Base-by-base conservation (phyloP, 805 yeast genomes). In the Candida saitoana region DNA sequence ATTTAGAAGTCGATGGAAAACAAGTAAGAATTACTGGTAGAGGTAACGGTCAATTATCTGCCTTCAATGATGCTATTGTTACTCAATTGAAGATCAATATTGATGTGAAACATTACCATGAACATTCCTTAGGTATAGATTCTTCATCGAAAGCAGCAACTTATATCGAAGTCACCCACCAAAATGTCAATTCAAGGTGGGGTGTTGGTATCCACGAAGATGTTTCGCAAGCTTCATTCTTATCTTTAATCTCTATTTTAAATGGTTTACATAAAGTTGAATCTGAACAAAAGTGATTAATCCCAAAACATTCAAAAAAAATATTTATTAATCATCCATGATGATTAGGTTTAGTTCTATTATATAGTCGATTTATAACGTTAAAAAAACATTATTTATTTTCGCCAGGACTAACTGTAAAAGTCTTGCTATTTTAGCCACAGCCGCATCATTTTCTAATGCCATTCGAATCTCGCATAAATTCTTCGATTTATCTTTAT, bases 191-290 rank as follows among this genome's bases (percentile, higher is more conserved):
- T 55, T 67, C 55, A 38, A 55, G 42, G 54, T 90, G 96, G 96
- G 97, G 97, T 66, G 90, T 90, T 45, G 97, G 96, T 57, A 80
- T 88, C 47, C 83, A 87, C 59, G 91, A 82, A 64, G 96, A 90
- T 65, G 93, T 87, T 41, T 83, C 95, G 18, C 84, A 82, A 56
- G 93, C 96, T 37, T 82, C 95, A 4, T 77, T 87, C 54, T 74
- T 76, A 52, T 78, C 91, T 12, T 72, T 84, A 47, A 57, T 82
- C 34, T 79, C 90, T 15, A 73, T 84, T 43, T 69, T 84, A 39
- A 85, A 85, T 55, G 65, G 67, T 38, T 60, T 76, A 45, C 50
- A 11, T 22, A 22, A 22, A 22, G 11, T 22, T 11, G 11, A 22
- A 22, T 22, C 11, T 51, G 14, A 49, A 43, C 41, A 42, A 38